Base-by-base conservation (phyloP, 2,329 filamentous ascomycete genomes). In the Fusarium nelsonii region DNA sequence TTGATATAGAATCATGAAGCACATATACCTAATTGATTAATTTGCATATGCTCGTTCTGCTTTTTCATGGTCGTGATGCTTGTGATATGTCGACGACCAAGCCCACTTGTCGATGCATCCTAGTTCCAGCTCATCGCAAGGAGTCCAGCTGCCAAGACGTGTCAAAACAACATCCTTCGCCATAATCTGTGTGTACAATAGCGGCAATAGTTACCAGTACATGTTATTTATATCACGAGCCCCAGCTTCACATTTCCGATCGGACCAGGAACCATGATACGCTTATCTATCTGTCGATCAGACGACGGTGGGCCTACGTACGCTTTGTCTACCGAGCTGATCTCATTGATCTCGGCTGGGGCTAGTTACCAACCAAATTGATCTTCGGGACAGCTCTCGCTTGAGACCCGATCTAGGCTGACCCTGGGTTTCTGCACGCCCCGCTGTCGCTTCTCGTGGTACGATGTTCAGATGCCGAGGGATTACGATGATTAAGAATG, bases 1-100 rank as follows among this genome's bases (percentile, higher is more conserved):
- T 59, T 43, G 23, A 65, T 32, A 58, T 50, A 65, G 52, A 60
- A 39, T 63, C 43, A 63, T 32, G 37, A 56, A 63, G 30, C 49
- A 55, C 16, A 41, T 50, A 26, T 51, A 40, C 28, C 18, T 50
- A 52, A 51, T 33, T 51, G 34, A 26, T 30, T 52, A 32, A 26
- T 11, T 51, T 40, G 8, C 20, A n/a, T 23, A 32, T 8, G 9
- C 23, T 33, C 23, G 36, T 52, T 40, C 16, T 28, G 15, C 20
- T 7, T 5, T 46, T 32, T 45, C 5, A 8, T 33, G 16, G 6
- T 8, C 7, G 7, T 28, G 32, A 36, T 41, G 39, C 2, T 26
- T 14, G 16, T 14, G 4, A 41, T 12, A 16, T 26, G 30, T n/a
- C 4, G n/a, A 10, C 9, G 11, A 7, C 32, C 14, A n/a, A 43